Evolutionary conservation across 176 grass and related monocot genomes (phyloP).

Genomic region (Rhynchospora tenuis): DNA sequence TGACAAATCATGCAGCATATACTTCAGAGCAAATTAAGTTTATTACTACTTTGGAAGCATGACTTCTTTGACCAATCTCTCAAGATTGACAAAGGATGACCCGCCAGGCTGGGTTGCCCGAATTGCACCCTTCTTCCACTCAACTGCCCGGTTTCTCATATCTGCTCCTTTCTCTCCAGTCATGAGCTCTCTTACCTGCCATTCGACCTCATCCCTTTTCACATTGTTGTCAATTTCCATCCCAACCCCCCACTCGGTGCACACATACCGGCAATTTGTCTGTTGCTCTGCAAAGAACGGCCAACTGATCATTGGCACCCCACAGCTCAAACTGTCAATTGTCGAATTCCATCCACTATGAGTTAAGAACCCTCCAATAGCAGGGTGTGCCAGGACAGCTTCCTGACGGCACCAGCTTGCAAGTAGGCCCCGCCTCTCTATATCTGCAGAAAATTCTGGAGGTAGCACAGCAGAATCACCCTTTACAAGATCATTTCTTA

Average conservation of each 20-base stretch:
- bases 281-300: slow-evolving; percentile 60
- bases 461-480: slow-evolving; percentile 47
- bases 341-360: slow-evolving; percentile 77
- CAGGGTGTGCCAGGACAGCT: slow-evolving; percentile 33
- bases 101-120: slow-evolving; percentile 27
- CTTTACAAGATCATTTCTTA: slow-evolving; percentile 45
- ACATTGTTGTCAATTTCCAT: slow-evolving; percentile 46
- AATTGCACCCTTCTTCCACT: slow-evolving; percentile 43
- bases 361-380: slow-evolving; percentile 51
- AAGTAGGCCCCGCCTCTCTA: slow-evolving; percentile 26
- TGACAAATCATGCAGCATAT: slow-evolving; percentile 1
- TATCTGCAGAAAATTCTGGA: slow-evolving; percentile 28
- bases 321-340: slow-evolving; percentile 46
- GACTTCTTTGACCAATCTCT: slow-evolving; percentile 10
- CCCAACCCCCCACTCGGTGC: slow-evolving; percentile 43
- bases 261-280: slow-evolving; percentile 46
- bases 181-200: slow-evolving; percentile 42
- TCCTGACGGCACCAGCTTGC: slow-evolving; percentile 59
- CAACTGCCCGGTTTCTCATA: slow-evolving; percentile 26
- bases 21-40: background rate
- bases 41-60: slow-evolving; percentile 8
- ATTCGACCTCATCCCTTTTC: slow-evolving; percentile 41
- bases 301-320: slow-evolving; percentile 60
- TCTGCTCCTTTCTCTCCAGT: slow-evolving; percentile 39
- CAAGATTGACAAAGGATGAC: slow-evolving; percentile 16